Conservation (phyloP, 768 basidiomycete species). For the Mycena crocata region DNA sequence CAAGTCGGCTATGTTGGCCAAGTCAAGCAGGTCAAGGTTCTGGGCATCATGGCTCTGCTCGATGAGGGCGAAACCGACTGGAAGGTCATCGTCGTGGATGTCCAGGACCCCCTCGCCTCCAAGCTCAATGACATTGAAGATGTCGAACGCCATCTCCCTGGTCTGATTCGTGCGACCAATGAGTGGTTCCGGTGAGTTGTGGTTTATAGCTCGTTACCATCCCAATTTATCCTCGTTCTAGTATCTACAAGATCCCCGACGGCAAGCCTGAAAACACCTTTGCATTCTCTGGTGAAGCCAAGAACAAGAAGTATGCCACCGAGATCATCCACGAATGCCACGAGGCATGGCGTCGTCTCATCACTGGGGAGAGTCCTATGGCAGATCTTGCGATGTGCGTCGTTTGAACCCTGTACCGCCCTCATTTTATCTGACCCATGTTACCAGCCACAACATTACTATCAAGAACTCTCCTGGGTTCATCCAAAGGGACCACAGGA, state of each 20-base stretch:
- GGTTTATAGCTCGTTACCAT: not conserved
- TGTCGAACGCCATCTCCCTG: slow-evolving; percentile 97
- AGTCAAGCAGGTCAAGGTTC: slow-evolving; percentile 99
- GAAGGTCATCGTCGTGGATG: slow-evolving; percentile 99
- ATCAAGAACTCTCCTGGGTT: slow-evolving; percentile 79
- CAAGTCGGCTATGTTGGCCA: slow-evolving; percentile 97
- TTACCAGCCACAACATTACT: slow-evolving; percentile 81
- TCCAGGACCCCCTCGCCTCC: slow-evolving; percentile 93
- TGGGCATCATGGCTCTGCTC: slow-evolving; percentile 99
- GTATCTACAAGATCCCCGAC: slow-evolving; percentile 97
- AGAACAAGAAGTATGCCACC: slow-evolving; percentile 99
- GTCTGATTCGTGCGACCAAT: slow-evolving; percentile 95
- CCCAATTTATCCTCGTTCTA: slow-evolving; percentile 42
- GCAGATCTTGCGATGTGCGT: slow-evolving; percentile 91
- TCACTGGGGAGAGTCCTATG: slow-evolving; percentile 81
- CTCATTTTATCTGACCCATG: slow-evolving; percentile 11
- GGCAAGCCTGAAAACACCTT: slow-evolving; percentile 98
- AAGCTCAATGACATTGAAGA: slow-evolving; percentile 99
- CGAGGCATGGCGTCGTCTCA: slow-evolving; percentile 96
- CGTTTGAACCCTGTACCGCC: not conserved
- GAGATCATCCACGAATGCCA: slow-evolving; percentile 99
- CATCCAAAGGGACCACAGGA: slow-evolving; percentile 68
- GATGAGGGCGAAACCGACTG: slow-evolving; percentile 99
- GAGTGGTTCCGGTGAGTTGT: slow-evolving; percentile 89
- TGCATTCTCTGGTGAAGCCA: slow-evolving; percentile 99